A percentile compares a stretch with the other conserved stretches of the same genome.
phyloP scores from a whole-genome alignment of 495 filamentous ascomycete genomes.

The Lineolata rhizophorae region DNA sequence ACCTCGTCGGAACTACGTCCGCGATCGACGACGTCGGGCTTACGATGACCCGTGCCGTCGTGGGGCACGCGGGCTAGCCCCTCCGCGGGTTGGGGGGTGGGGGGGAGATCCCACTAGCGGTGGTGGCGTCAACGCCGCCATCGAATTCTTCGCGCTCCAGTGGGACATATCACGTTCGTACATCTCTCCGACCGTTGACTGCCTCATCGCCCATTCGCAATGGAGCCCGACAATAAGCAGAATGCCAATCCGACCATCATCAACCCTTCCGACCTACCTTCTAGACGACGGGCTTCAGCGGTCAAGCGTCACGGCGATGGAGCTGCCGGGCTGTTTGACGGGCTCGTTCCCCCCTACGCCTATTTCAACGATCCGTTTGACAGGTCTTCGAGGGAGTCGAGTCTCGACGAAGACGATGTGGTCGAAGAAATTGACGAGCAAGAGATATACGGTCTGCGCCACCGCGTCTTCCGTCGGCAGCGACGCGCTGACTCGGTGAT shows the following conservation, averaged over 20 bases:
- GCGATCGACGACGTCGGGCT: no score
- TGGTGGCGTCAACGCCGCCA: no score
- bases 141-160: no score
- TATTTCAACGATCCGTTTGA: constrained; percentile 33
- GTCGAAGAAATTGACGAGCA: constrained; percentile 84
- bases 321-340: constrained; percentile 22
- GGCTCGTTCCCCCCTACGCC: constrained; percentile 21
- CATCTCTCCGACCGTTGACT: no score
- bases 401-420: constrained; percentile 32
- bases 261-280: constrained; percentile 77
- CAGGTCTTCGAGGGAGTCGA: constrained; percentile 13
- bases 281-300: constrained; percentile 32
- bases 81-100: no score
- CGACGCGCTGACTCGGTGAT: constrained; percentile 2
- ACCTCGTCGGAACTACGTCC: no score
- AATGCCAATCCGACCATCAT: constrained; percentile 93
- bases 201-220: no score
- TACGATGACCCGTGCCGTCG: no score
- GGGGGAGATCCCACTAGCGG: no score
- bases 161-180: no score
- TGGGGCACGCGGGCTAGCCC: no score
- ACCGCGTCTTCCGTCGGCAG: constrained; percentile 1
- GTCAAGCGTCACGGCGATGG: constrained; percentile 22
- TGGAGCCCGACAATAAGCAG: constrained; percentile 40
- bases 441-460: constrained; percentile 64